Conservation (phyloP, 2,329 filamentous ascomycete genomes). For the Penicillium sp. region DNA sequence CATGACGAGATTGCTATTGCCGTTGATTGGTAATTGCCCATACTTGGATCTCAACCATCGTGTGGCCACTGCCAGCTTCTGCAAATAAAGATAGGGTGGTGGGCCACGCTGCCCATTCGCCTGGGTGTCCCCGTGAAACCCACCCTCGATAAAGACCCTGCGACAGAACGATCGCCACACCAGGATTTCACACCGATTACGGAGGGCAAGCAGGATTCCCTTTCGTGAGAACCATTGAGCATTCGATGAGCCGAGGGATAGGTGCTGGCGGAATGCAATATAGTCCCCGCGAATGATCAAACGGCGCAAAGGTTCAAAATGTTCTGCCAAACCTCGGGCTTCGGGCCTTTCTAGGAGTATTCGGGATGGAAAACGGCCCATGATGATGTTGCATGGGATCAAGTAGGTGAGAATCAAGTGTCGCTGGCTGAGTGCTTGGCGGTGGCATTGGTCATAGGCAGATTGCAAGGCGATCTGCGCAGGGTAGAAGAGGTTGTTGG, state of each 20-base stretch:
- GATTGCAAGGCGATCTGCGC: conserved; percentile 72
- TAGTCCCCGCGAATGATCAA: conserved; percentile 75
- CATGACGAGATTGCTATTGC: conserved; percentile 6
- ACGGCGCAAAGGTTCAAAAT: conserved; percentile 70
- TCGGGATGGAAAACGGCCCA: conserved; percentile 76
- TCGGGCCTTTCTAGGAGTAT: conserved; percentile 68
- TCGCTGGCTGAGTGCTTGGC: conserved; percentile 63
- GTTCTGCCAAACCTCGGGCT: conserved; percentile 60
- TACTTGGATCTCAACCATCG: conserved; percentile 57
- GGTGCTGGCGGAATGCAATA: conserved; percentile 66
- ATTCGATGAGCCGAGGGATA: conserved; percentile 54
- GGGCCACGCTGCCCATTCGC: conserved; percentile 48
- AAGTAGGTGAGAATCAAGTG: conserved; percentile 79
- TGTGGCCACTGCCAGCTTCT: conserved; percentile 64
- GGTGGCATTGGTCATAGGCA: conserved; percentile 74
- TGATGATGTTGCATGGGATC: conserved; percentile 75
- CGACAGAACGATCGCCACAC: conserved; percentile 82
- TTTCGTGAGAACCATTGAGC: conserved; percentile 73
- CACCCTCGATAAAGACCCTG: conserved; percentile 74
- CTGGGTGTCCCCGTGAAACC: conserved; percentile 59
- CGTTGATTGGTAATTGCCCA: conserved; percentile 8
- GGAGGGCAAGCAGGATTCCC: conserved; percentile 71
- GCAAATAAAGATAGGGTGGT: conserved; percentile 71
- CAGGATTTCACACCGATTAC: conserved; percentile 73
- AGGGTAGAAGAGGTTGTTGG: conserved; percentile 76